Conservation (phyloP, 495 filamentous ascomycete genomes). For the Bathelium albidoporum region DNA sequence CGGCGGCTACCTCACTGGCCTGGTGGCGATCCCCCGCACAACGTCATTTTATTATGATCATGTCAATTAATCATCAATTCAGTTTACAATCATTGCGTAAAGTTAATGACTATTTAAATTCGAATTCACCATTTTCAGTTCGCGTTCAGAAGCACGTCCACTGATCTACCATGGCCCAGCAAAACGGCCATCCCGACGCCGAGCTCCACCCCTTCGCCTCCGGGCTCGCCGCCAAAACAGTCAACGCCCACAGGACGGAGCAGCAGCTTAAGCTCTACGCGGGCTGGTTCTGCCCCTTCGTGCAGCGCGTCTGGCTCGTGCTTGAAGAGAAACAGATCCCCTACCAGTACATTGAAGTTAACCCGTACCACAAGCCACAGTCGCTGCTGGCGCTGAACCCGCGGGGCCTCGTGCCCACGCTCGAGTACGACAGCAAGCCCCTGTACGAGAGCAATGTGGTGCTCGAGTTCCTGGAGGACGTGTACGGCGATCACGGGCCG, state of each 20-base stretch:
- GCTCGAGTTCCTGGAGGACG: slow-evolving; percentile 62
- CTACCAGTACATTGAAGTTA: slow-evolving; percentile 58
- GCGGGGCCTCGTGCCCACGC: slow-evolving; percentile 57
- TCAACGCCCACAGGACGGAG: slow-evolving; percentile 38
- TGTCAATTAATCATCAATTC: background rate
- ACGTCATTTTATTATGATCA: slow-evolving; percentile 5
- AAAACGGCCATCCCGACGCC: slow-evolving; percentile 32
- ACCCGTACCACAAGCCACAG: slow-evolving; percentile 49
- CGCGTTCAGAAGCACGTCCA: background rate
- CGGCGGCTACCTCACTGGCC: too few relatives aligned
- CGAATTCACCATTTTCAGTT: background rate
- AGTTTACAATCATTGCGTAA: background rate
- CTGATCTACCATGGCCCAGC: slow-evolving; percentile 9
- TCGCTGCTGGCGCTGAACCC: slow-evolving; percentile 58
- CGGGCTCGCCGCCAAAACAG: slow-evolving; percentile 39
- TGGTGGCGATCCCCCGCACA: background rate
- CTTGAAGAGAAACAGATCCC: slow-evolving; percentile 61
- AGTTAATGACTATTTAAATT: background rate
- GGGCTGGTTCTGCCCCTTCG: slow-evolving; percentile 46
- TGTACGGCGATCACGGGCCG: slow-evolving; percentile 37
- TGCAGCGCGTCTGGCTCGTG: slow-evolving; percentile 57
- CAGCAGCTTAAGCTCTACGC: slow-evolving; percentile 52
- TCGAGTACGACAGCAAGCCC: slow-evolving; percentile 42
- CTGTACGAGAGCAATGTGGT: slow-evolving; percentile 59
- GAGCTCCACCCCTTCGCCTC: slow-evolving; percentile 44